These are phyloP conservation scores for Heterobasidion irregulare DNA, from an alignment of 1,284 basidiomycete genomes.

Conservation along the genomic window DNA sequence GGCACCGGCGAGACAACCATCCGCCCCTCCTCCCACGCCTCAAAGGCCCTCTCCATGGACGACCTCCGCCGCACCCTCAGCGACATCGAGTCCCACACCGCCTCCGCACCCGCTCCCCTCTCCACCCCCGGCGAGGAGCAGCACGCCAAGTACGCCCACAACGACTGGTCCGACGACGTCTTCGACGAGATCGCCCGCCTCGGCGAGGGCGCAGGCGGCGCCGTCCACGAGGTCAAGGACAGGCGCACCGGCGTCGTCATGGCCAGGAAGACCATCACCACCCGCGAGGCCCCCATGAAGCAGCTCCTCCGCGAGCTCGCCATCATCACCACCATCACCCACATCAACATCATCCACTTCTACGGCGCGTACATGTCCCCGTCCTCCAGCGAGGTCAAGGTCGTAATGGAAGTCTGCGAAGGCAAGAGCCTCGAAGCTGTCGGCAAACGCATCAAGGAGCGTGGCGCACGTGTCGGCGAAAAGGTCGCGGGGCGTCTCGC, in stretches of 20 bases:
- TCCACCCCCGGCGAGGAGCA: conserved; percentile 8
- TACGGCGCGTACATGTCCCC: conserved; percentile 94
- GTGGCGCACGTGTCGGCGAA: conserved; percentile 81
- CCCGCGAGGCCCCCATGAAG: conserved; percentile 86
- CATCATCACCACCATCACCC: conserved; percentile 81
- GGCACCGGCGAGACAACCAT: conserved; percentile 47
- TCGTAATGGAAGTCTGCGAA: conserved; percentile 93
- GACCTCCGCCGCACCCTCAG: conserved; percentile 24
- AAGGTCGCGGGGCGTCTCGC: conserved; percentile 89
- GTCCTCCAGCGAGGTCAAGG: conserved; percentile 88
- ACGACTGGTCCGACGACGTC: conserved; percentile 57
- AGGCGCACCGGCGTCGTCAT: conserved; percentile 71
- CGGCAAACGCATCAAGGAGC: conserved; percentile 77
- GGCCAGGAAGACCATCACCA: conserved; percentile 96
- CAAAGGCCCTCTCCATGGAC: conserved; percentile 20
- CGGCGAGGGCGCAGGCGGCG: conserved; percentile 94
- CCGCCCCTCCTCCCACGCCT: conserved; percentile 21
- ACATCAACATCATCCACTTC: conserved; percentile 88
- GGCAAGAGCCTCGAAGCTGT: conserved; percentile 85
- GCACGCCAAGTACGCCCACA: conserved; percentile 13
- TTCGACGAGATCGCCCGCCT: conserved; percentile 70
- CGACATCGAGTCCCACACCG: conserved; percentile 20
- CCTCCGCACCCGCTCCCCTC: conserved; percentile 9
- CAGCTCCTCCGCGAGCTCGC: conserved; percentile 91
- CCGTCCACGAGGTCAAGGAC: conserved; percentile 88